These are phyloP conservation scores for Botryotinia narcissicola DNA, from an alignment of 2,329 filamentous ascomycete genomes.

Conservation along the genomic window DNA sequence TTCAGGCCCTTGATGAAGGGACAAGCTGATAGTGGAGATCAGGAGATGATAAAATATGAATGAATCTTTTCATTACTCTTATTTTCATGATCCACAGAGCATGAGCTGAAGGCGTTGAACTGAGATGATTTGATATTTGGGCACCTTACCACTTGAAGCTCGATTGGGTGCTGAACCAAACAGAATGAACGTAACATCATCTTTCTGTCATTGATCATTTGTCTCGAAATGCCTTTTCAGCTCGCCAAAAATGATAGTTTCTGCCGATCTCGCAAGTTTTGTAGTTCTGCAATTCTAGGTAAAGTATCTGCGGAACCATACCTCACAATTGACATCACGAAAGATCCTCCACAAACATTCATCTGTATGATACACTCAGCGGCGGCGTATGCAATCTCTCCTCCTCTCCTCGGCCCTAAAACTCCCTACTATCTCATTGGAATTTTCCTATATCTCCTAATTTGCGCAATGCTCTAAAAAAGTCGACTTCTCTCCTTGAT, in stretches of 20 bases:
- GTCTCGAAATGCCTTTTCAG: neutral
- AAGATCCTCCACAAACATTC: neutral
- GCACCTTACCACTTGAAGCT: neutral
- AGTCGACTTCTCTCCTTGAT: no score
- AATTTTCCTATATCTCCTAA: no score
- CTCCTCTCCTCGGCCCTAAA: no score
- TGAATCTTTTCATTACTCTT: neutral
- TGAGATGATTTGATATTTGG: neutral
- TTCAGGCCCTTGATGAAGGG: neutral
- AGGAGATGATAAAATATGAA: neutral
- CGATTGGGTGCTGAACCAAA: neutral
- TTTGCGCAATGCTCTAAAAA: no score
- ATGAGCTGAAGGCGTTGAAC: neutral
- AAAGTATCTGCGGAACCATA: neutral
- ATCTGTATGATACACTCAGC: neutral
- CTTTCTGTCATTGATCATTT: neutral
- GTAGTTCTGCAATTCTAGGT: neutral
- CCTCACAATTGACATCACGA: neutral
- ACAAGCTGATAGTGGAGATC: neutral
- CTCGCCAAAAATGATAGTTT: neutral
- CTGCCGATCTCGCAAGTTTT: neutral
- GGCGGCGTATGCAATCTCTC: no score
- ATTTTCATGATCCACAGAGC: neutral
- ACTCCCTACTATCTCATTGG: no score
- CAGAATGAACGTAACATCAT: neutral